Conservation (phyloP, 176 grass and related monocot species). For the Miscanthus lutarioriparius region DNA sequence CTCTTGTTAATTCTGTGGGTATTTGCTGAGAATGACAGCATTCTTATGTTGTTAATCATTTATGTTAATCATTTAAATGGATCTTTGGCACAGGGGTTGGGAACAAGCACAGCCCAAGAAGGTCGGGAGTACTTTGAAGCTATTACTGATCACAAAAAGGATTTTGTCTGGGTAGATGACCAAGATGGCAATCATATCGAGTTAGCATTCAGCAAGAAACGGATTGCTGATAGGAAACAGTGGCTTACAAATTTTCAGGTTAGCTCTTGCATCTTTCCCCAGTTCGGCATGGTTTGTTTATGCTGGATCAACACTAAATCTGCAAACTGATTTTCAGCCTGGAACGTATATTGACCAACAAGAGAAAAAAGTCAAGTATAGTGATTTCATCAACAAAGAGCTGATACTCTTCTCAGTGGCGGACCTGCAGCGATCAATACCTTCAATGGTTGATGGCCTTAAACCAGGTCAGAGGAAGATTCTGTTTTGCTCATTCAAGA, state of each 20-base stretch:
- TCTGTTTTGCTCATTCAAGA: slow-evolving; percentile 87
- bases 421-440: slow-evolving; percentile 87
- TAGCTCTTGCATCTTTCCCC: background rate
- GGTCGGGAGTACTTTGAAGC: slow-evolving; percentile 64
- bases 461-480: slow-evolving; percentile 93
- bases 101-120: slow-evolving; percentile 79
- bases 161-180: slow-evolving; percentile 64
- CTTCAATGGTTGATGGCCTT: slow-evolving; percentile 90
- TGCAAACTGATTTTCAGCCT: slow-evolving; percentile 41
- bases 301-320: slow-evolving; percentile 23
- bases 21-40: background rate
- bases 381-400: slow-evolving; percentile 96
- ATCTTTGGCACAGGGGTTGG: slow-evolving; percentile 56
- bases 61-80: background rate
- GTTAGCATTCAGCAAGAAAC: slow-evolving; percentile 92
- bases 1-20: background rate
- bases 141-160: slow-evolving; percentile 57
- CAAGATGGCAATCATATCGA: slow-evolving; percentile 72
- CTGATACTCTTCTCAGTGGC: slow-evolving; percentile 88
- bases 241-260: slow-evolving; percentile 88
- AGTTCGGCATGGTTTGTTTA: background rate
- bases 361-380: slow-evolving; percentile 63
- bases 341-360: slow-evolving; percentile 75
- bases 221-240: slow-evolving; percentile 63
- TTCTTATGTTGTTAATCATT: background rate